Conservation (phyloP, 2,329 filamentous ascomycete species). For the Septoria linicola region DNA sequence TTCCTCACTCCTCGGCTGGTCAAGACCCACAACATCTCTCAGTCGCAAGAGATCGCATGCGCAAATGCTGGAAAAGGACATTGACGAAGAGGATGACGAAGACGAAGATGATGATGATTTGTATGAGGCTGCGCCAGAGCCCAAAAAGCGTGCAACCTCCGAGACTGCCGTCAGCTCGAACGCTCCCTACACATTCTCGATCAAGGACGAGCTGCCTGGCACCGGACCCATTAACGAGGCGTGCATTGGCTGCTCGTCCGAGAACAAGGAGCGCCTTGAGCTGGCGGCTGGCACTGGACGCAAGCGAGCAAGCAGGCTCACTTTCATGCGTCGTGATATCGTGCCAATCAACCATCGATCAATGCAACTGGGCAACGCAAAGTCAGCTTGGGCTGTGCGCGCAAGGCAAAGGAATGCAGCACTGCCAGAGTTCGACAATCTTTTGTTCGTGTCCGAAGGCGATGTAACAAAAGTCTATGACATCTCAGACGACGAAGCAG, state of each 20-base stretch:
- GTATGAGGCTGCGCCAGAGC: slow-evolving; percentile 58
- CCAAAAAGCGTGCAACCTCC: slow-evolving; percentile 41
- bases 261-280: slow-evolving; percentile 47
- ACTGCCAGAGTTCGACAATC: slow-evolving; percentile 24
- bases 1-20: slow-evolving; percentile 79
- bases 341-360: slow-evolving; percentile 69
- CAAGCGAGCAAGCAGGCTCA: slow-evolving; percentile 67
- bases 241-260: slow-evolving; percentile 60
- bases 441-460: slow-evolving; percentile 36
- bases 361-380: slow-evolving; percentile 70
- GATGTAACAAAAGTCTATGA: slow-evolving; percentile 32
- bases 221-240: slow-evolving; percentile 77
- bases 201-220: slow-evolving; percentile 75
- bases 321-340: slow-evolving; percentile 74
- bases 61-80: slow-evolving; percentile 56
- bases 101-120: slow-evolving; percentile 62
- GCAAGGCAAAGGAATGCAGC: slow-evolving; percentile 16
- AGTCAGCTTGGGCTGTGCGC: slow-evolving; percentile 76
- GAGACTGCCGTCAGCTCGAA: slow-evolving; percentile 48
- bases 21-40: slow-evolving; percentile 60
- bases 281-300: slow-evolving; percentile 60
- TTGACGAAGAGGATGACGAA: slow-evolving; percentile 54
- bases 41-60: slow-evolving; percentile 64
- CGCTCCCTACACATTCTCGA: slow-evolving; percentile 64
- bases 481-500: slow-evolving; percentile 19